Evolutionary conservation across 2,329 filamentous ascomycete species (phyloP), one percentile per base, ranked within the genome.

Genomic region (Xylariales sp.): DNA sequence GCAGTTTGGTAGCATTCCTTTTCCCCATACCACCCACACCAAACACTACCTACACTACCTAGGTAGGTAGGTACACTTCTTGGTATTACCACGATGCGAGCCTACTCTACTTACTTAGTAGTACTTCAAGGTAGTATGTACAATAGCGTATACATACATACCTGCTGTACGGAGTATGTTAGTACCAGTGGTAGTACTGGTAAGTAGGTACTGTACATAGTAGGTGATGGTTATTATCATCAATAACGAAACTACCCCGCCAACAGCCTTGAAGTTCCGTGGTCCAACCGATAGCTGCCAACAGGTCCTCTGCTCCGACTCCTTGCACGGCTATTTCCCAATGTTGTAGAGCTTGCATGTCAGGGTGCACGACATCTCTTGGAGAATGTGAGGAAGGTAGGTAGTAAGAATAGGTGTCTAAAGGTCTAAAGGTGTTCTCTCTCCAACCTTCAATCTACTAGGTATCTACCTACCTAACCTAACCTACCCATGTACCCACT

Each of bases 221-320:
- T 55, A 28, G n/a, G n/a, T n/a, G n/a, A n/a, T n/a, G n/a, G 54
- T 61, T 34, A 7, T 58, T 43, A 53, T n/a, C 45, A 34, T 62
- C 50, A 56, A 68, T 57, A 60, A 57, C 62, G 46, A 54, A 16
- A 45, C 59, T 62, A 65, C 62, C 55, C 58, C 66, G 64, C 59
- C 67, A 67, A 59, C 64, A 39, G 23, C 8, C 8, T 39, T 39
- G 36, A 63, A 65, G 62, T 64, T 71, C 59, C 62, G 66, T 70
- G 65, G 69, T 69, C 68, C 65, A 71, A 68, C 70, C 71, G 70
- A 74, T 70, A 71, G 69, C 70, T 73, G 69, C 74, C 69, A 72
- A 72, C 73, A 72, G 71, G 71, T 69, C 73, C 68, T 71, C 73
- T 74, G 71, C 73, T 71, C 74, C 32, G 8, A 34, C 69, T 74